Percentiles rank a stretch among this genome's conserved stretches.
Evolutionary conservation across 2,329 filamentous ascomycete species (phyloP).

Genomic region (Phialophora chinensis): DNA sequence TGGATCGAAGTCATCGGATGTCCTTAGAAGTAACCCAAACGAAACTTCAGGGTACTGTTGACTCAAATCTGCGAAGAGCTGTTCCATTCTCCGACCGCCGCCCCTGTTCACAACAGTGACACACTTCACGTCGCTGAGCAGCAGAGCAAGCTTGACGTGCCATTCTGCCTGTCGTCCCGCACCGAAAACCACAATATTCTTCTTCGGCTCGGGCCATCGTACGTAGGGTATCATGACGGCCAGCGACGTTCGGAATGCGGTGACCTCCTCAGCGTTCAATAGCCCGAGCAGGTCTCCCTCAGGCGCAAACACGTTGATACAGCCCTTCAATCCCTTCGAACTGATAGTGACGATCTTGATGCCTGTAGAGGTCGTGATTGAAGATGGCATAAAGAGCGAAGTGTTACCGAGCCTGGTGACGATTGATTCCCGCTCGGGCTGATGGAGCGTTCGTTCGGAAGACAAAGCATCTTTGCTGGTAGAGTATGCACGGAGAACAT

Average conservation of each 20-base stretch:
- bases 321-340: slow-evolving; percentile 63
- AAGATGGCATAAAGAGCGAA: slow-evolving; percentile 77
- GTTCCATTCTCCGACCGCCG: slow-evolving; percentile 62
- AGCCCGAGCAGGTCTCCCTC: slow-evolving; percentile 69
- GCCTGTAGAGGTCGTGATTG: slow-evolving; percentile 66
- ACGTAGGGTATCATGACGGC: slow-evolving; percentile 63
- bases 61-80: slow-evolving; percentile 47
- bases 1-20: slow-evolving; percentile 60
- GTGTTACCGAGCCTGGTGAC: slow-evolving; percentile 54
- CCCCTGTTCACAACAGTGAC: slow-evolving; percentile 79
- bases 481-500: slow-evolving; percentile 45
- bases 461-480: slow-evolving; percentile 40
- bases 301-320: slow-evolving; percentile 71
- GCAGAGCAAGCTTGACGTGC: slow-evolving; percentile 57
- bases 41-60: slow-evolving; percentile 47
- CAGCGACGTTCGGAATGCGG: slow-evolving; percentile 79
- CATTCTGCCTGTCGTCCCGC: slow-evolving; percentile 58
- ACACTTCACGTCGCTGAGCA: slow-evolving; percentile 60
- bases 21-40: slow-evolving; percentile 58
- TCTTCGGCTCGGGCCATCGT: slow-evolving; percentile 24
- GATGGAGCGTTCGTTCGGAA: slow-evolving; percentile 47
- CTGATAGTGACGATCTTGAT: slow-evolving; percentile 74
- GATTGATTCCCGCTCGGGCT: slow-evolving; percentile 52
- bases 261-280: slow-evolving; percentile 74
- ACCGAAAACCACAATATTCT: slow-evolving; percentile 53